A percentile compares a stretch with the other conserved stretches of the same genome.
These are phyloP conservation scores for Exophiala lecanii-corni DNA, from an alignment of 2,329 filamentous ascomycete species.

Conservation along the genomic window DNA sequence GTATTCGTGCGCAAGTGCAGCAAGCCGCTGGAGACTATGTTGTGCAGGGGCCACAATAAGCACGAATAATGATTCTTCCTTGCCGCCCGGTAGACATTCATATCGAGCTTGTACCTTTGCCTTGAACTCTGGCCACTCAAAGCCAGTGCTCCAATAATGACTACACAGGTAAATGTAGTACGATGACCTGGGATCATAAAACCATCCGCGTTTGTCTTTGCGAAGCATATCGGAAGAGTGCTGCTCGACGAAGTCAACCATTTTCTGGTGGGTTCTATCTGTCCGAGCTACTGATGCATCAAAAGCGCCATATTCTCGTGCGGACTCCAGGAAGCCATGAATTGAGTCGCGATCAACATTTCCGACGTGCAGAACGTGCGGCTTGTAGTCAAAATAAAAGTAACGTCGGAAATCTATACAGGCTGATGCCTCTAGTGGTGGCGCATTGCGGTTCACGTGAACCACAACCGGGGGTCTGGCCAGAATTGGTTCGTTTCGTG, in stretches of 20 bases:
- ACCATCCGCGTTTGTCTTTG: neutral
- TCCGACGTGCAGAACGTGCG: neutral
- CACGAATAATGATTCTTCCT: neutral
- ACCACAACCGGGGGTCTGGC: neutral
- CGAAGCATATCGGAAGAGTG: neutral
- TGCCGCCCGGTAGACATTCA: neutral
- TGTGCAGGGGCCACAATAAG: neutral
- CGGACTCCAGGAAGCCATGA: neutral
- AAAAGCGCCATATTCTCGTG: neutral
- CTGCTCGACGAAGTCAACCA: neutral
- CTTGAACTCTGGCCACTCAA: neutral
- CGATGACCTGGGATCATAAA: neutral
- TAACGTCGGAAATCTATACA: neutral
- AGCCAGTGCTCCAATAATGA: neutral
- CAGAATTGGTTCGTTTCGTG: neutral
- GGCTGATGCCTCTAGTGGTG: neutral
- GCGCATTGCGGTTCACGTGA: neutral
- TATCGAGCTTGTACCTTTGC: neutral
- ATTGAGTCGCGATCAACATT: neutral
- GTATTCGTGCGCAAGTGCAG: neutral
- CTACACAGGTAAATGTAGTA: neutral
- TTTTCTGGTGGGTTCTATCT: neutral
- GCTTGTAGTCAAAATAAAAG: neutral
- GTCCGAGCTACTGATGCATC: neutral
- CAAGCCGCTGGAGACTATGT: neutral